Conservation (phyloP, 2,329 filamentous ascomycete species). For the Neofusicoccum laricinum region DNA sequence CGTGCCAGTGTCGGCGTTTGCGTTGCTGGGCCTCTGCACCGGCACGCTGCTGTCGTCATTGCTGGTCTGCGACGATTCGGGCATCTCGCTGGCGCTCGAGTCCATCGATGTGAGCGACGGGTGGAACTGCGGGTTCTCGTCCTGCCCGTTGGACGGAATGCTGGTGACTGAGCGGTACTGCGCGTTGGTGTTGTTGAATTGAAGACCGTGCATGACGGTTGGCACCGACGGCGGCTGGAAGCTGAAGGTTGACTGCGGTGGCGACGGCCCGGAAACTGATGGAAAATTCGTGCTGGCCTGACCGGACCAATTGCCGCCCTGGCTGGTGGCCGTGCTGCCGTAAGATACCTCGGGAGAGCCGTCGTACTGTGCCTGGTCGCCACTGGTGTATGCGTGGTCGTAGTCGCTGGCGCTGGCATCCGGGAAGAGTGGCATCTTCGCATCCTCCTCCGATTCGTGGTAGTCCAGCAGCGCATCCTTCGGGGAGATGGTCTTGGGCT, state of each 20-base stretch:
- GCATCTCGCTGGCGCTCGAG: constrained; percentile 56
- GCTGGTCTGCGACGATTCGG: constrained; percentile 33
- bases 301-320: constrained; percentile 34
- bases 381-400: constrained; percentile 42
- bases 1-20: constrained; percentile 75
- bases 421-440: constrained; percentile 71
- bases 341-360: constrained; percentile 41
- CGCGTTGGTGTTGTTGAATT: constrained; percentile 28
- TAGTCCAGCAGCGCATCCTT: constrained; percentile 90
- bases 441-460: constrained; percentile 68
- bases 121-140: constrained; percentile 54
- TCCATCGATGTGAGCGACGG: constrained; percentile 60
- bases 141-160: constrained; percentile 22
- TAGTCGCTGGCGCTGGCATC: constrained; percentile 55
- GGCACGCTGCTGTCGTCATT: constrained; percentile 23
- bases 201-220: constrained; percentile 28
- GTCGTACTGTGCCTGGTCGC: constrained; percentile 37
- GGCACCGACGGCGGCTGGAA: constrained; percentile 45
- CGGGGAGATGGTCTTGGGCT: constrained; percentile 85
- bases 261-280: constrained; percentile 24
- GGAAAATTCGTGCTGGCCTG: constrained; percentile 23
- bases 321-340: constrained; percentile 41
- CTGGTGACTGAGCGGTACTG: constrained; percentile 36
- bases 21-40: constrained; percentile 57
- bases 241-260: constrained; percentile 38